Conservation (phyloP, 1,284 basidiomycete species). For the Boletellus deceptivus region DNA sequence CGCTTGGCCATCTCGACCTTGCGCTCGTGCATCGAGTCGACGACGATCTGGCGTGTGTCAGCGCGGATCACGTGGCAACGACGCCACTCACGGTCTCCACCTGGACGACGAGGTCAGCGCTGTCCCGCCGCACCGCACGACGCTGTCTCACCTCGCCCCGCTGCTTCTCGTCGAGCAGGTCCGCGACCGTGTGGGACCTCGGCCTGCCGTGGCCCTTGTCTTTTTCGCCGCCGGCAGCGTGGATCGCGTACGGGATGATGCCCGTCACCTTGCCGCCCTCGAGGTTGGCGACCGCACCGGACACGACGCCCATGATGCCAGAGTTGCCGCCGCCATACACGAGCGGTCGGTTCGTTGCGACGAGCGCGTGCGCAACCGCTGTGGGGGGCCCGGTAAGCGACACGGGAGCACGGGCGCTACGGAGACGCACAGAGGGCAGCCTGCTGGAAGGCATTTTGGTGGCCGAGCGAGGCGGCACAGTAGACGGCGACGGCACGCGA, state of each 20-base stretch:
- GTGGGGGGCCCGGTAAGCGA: conserved; percentile 6
- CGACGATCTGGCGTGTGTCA: conserved; percentile 53
- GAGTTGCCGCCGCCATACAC: conserved; percentile 85
- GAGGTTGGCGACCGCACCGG: conserved; percentile 58
- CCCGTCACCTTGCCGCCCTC: conserved; percentile 79
- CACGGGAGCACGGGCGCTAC: neutral
- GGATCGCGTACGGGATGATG: conserved; percentile 77
- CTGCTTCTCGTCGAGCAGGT: conserved; percentile 40
- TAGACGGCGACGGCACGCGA: conserved; percentile 66
- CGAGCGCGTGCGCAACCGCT: conserved; percentile 78
- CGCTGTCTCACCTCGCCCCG: conserved; percentile 41
- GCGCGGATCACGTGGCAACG: neutral
- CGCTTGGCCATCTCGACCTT: conserved; percentile 86
- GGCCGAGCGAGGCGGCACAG: conserved; percentile 75
- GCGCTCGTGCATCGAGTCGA: conserved; percentile 89
- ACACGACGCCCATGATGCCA: conserved; percentile 88
- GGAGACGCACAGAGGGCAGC: conserved; percentile 69
- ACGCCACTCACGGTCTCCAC: conserved; percentile 47
- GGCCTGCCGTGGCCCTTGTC: conserved; percentile 41
- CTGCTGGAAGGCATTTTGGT: conserved; percentile 53
- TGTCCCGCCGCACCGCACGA: neutral
- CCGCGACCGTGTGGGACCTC: conserved; percentile 26
- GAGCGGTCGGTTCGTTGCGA: conserved; percentile 58
- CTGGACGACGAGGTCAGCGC: conserved; percentile 33
- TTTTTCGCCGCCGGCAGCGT: conserved; percentile 59